Evolutionary conservation across 768 basidiomycete genomes (phyloP), one percentile per base, ranked within the genome.

Genomic region (Suillus tomentosus): DNA sequence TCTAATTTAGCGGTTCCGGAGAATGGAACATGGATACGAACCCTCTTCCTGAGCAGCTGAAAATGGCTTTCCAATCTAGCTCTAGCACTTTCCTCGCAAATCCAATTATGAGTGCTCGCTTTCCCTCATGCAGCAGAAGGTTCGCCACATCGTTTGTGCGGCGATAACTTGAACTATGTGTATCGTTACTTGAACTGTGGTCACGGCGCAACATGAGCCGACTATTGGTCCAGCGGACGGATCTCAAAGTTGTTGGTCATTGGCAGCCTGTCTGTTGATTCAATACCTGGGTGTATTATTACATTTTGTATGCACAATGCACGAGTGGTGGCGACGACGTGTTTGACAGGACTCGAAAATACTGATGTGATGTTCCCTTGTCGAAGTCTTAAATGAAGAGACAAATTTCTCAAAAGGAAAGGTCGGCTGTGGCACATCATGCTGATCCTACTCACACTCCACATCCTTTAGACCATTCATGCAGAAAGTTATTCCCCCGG

Each of bases 41-140:
- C 13, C 22, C 24, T 22, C 11, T 24, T 48, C 14, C 17, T 2
- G 22, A 24, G 13, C 22, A 24, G 13, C 15, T 31, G 48, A 50
- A 50, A 27, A 31, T 0, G 15, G 27, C 9, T 31, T 34, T 31
- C 51, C 2, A 34, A 53, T 53, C 27, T 53, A 31, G 27, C 51
- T 53, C 15, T 17, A 53, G 51, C 15, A 11, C 10, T 19, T 34
- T 53, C 51, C 17, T 19, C 31, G 4, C 17, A 10, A 53, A 34
- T 13, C 10, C 11, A 10, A 54, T 31, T 5, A 13, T 17, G 19
- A 34, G 17, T 34, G 19, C 31, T n/a, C 5, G 19, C 53, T 11
- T 54, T 54, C 36, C 53, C 53, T 34, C 34, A 54, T 54, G 19
- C 19, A 54, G 19, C 31, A 51, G 15, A 54, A 54, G 34, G 53